Evolutionary conservation across 2,329 filamentous ascomycete species (phyloP), one percentile per base, ranked within the genome.

Genomic region (Sordariomycetes sp.): DNA sequence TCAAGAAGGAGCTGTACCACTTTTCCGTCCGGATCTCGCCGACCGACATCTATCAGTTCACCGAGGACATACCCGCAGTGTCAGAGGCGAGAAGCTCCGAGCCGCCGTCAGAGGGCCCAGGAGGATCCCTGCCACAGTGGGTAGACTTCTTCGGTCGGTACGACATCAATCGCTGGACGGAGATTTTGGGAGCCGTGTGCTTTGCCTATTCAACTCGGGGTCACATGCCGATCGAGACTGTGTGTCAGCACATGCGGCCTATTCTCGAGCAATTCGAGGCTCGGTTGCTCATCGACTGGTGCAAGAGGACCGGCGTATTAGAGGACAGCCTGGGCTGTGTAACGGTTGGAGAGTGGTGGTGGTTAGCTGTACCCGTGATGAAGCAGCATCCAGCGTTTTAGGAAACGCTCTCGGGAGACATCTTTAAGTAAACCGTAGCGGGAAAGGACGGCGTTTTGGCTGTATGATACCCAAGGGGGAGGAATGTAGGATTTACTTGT

Each of bases 61-160:
- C 76, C 32, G 64, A 72, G 17, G 58, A 68, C 2, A 61, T 71
- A 27, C 51, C 59, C 5, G 50, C 68, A 3, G 46, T 70, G 3
- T 40, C 56, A 4, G 49, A 51, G 12, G 54, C 61, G 7, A 44
- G 43, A 6, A 34, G 40, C 3, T 47, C 53, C 18, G 61, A 61
- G 2, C 57, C 74, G 2, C 70, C 70, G 0, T 49, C 47, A 1
- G 39, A 50, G 11, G 63, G 66, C 2, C 55, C 59, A 3, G 47
- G 46, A 5, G 63, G 64, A 9, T 69, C 73, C 27, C 60, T 85
- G 4, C 83, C 83, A 0, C 68, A 85, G 34, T 88, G 83, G 83
- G 71, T 75, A 34, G 79, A 82, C 50, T 76, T 87, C 39, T 74
- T 81, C 39, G 77, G 73, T 7, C 59, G 68, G 6, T 46, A 72